Conservation (phyloP, 1,139 yeast genomes). For the Scheffersomyces illinoinensis region DNA sequence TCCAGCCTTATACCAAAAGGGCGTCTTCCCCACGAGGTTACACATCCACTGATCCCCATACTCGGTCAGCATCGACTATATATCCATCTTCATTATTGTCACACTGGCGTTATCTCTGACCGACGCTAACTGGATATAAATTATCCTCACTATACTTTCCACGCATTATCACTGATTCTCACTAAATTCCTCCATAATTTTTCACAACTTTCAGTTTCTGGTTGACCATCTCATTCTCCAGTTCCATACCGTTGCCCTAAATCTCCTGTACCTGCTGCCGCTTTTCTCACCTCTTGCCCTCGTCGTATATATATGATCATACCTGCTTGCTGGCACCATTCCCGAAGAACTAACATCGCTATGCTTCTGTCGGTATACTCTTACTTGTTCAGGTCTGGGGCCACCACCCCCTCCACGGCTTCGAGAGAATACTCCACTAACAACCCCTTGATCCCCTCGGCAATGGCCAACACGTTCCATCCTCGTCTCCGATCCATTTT, state of each 20-base stretch:
- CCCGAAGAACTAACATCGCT: neutral
- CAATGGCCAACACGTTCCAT: conserved; percentile 34
- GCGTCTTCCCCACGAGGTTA: neutral
- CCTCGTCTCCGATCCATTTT: conserved; percentile 51
- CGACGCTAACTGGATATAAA: too few relatives aligned
- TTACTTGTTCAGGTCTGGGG: conserved; percentile 9
- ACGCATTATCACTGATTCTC: neutral
- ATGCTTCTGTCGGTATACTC: conserved; percentile 11
- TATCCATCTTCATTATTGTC: neutral
- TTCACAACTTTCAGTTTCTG: neutral
- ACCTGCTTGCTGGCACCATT: neutral
- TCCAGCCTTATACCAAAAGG: neutral
- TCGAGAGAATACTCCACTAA: conserved; percentile 28
- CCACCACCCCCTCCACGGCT: conserved; percentile 7
- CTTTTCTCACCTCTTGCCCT: neutral
- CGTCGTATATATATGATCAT: conserved; percentile 3
- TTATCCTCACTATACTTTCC: too few relatives aligned
- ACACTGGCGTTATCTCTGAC: neutral
- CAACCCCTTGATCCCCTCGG: conserved; percentile 22
- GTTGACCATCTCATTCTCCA: neutral
- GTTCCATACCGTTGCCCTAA: neutral
- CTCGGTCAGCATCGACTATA: neutral
- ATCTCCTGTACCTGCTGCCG: neutral
- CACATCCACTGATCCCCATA: neutral
- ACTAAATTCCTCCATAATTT: neutral